Evolutionary conservation across 2,329 filamentous ascomycete genomes (phyloP).

Genomic region (Monosporascus sp.): DNA sequence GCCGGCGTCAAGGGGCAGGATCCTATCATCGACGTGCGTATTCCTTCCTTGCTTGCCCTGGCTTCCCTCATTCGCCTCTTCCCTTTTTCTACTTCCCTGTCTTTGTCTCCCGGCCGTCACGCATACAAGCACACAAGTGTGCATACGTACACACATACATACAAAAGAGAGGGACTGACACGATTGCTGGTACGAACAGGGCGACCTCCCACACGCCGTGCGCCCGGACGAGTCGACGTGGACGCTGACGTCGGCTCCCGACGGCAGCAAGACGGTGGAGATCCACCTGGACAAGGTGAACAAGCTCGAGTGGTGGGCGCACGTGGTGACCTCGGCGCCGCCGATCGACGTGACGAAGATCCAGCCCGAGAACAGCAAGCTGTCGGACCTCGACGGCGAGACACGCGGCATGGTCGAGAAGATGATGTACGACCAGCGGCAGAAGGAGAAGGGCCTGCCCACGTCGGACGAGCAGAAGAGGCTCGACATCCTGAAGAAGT

Average conservation of each 20-base stretch:
- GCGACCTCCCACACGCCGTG: slow-evolving; percentile 76
- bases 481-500: slow-evolving; percentile 85
- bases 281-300: slow-evolving; percentile 93
- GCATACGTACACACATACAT: background rate
- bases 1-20: slow-evolving; percentile 86
- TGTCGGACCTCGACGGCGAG: slow-evolving; percentile 90
- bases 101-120: background rate
- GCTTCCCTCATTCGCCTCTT: background rate
- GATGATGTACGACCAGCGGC: slow-evolving; percentile 99
- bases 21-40: slow-evolving; percentile 69
- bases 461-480: slow-evolving; percentile 96
- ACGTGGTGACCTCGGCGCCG: slow-evolving; percentile 80
- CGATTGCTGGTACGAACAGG: slow-evolving; percentile 44
- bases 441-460: slow-evolving; percentile 88
- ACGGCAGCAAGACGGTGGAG: slow-evolving; percentile 65
- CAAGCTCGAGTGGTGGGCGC: slow-evolving; percentile 98
- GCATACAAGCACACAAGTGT: background rate
- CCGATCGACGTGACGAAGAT: slow-evolving; percentile 96
- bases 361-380: slow-evolving; percentile 82
- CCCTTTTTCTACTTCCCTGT: background rate
- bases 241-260: slow-evolving; percentile 70
- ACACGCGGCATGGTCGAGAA: slow-evolving; percentile 98
- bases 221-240: slow-evolving; percentile 85
- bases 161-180: background rate
- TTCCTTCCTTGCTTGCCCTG: too few relatives aligned